phyloP scores from a whole-genome alignment of 495 filamentous ascomycete genomes.

The Penicillium roqueforti region DNA sequence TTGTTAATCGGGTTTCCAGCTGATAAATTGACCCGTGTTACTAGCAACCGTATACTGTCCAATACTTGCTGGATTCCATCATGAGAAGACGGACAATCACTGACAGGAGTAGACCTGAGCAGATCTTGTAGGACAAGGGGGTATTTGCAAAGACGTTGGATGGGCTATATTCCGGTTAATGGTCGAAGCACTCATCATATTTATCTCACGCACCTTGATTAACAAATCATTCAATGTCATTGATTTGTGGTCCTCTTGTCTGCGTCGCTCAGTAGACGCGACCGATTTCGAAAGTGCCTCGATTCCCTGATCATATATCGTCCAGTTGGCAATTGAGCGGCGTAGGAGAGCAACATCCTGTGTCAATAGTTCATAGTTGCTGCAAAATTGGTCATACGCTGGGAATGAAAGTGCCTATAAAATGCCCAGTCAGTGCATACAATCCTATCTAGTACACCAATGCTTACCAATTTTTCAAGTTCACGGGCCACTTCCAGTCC shows the following conservation, averaged over 20 bases:
- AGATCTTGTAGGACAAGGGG: slow-evolving; percentile 82
- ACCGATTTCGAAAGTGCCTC: slow-evolving; percentile 79
- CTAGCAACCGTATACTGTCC: slow-evolving; percentile 64
- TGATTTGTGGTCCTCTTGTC: slow-evolving; percentile 63
- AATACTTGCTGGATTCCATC: slow-evolving; percentile 72
- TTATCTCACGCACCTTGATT: slow-evolving; percentile 65
- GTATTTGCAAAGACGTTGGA: slow-evolving; percentile 92
- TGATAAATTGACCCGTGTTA: slow-evolving; percentile 71
- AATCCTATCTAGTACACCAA: background rate
- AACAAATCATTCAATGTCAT: slow-evolving; percentile 80
- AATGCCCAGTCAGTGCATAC: background rate
- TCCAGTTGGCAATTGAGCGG: slow-evolving; percentile 69
- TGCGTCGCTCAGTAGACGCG: slow-evolving; percentile 61
- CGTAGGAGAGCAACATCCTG: slow-evolving; percentile 69
- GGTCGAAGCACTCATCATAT: background rate
- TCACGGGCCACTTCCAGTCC: slow-evolving; percentile 71
- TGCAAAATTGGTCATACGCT: slow-evolving; percentile 81
- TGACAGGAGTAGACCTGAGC: slow-evolving; percentile 72
- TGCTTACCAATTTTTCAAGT: slow-evolving; percentile 67
- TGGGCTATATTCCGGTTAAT: slow-evolving; percentile 57
- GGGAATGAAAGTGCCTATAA: slow-evolving; percentile 73
- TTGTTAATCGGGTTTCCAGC: slow-evolving; percentile 46
- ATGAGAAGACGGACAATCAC: slow-evolving; percentile 77
- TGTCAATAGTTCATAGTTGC: slow-evolving; percentile 78
- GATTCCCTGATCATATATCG: slow-evolving; percentile 76